phyloP scores from a whole-genome alignment of 495 filamentous ascomycete species.

The Aspergillus campestris region DNA sequence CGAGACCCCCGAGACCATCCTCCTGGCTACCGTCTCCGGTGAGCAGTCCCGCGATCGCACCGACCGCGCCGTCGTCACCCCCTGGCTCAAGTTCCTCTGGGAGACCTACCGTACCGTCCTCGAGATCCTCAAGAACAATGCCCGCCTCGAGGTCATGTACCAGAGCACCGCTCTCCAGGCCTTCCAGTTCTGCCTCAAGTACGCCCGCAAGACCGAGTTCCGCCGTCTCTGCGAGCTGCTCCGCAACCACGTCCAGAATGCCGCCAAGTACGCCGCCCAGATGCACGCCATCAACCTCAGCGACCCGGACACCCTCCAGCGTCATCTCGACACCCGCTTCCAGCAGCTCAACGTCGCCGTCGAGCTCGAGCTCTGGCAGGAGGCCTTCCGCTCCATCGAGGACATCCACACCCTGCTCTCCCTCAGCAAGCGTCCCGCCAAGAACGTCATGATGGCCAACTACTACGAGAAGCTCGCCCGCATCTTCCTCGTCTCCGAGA shows the following conservation, averaged over 20 bases:
- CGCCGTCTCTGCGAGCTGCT: slow-evolving; percentile 94
- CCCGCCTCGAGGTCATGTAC: slow-evolving; percentile 93
- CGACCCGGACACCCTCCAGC: slow-evolving; percentile 92
- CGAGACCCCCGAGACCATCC: slow-evolving; percentile 96
- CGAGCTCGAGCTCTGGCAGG: slow-evolving; percentile 96
- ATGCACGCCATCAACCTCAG: slow-evolving; percentile 99
- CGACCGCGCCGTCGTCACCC: slow-evolving; percentile 94
- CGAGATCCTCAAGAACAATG: slow-evolving; percentile 98
- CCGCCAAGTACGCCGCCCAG: slow-evolving; percentile 96
- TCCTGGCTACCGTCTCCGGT: slow-evolving; percentile 93
- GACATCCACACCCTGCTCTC: slow-evolving; percentile 98
- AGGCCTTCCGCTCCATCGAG: slow-evolving; percentile 97
- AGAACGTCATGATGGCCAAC: slow-evolving; percentile 99
- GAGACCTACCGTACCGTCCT: slow-evolving; percentile 99
- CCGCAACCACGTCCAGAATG: slow-evolving; percentile 97
- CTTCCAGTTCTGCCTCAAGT: slow-evolving; percentile 97
- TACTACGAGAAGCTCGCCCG: slow-evolving; percentile 99
- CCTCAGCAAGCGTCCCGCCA: slow-evolving; percentile 97
- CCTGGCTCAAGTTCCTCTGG: slow-evolving; percentile 99
- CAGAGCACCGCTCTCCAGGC: slow-evolving; percentile 96
- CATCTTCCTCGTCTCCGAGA: slow-evolving; percentile 98
- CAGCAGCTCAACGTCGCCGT: slow-evolving; percentile 98
- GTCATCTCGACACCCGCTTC: slow-evolving; percentile 95
- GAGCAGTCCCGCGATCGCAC: slow-evolving; percentile 95
- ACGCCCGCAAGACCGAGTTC: slow-evolving; percentile 98